These are phyloP conservation scores for Cyberlindnera euphorbiiphila DNA, from an alignment of 805 yeast species.

Conservation along the genomic window DNA sequence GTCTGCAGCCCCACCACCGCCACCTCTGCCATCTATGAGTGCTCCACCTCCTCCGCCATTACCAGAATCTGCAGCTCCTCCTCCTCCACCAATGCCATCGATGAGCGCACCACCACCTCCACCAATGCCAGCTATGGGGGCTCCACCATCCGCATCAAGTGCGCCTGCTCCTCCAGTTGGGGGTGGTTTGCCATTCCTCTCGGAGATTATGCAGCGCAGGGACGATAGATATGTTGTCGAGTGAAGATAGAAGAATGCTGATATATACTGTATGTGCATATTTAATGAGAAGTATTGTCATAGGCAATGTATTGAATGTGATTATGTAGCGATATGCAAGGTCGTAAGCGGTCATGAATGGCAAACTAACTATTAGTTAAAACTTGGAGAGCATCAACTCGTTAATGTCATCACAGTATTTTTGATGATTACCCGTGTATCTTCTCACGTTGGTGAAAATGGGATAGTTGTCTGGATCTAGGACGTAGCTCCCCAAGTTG, in stretches of 20 bases:
- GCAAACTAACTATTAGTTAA: too few relatives aligned
- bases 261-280: too few relatives aligned
- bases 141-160: conserved; percentile 12
- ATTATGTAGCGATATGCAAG: too few relatives aligned
- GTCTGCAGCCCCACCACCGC: conserved; percentile 26
- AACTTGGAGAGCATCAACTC: not conserved
- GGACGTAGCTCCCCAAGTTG: conserved; percentile 8
- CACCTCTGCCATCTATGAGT: conserved; percentile 17
- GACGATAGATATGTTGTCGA: conserved; percentile 45
- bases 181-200: conserved; percentile 46
- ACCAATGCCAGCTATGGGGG: conserved; percentile 9
- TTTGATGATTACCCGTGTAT: not conserved
- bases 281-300: too few relatives aligned
- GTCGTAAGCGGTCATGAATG: too few relatives aligned
- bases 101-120: conserved; percentile 12
- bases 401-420: not conserved
- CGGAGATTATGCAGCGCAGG: conserved; percentile 47
- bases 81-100: conserved; percentile 8
- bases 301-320: too few relatives aligned
- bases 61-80: conserved; percentile 14
- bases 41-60: conserved; percentile 9
- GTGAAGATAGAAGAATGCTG: conserved; percentile 16
- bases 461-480: conserved; percentile 11
- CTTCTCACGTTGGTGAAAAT: conserved; percentile 6
- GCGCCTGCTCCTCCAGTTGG: conserved; percentile 23